These are phyloP conservation scores for Triticum timopheevii DNA, from an alignment of 176 grass and related monocot genomes.

Conservation along the genomic window DNA sequence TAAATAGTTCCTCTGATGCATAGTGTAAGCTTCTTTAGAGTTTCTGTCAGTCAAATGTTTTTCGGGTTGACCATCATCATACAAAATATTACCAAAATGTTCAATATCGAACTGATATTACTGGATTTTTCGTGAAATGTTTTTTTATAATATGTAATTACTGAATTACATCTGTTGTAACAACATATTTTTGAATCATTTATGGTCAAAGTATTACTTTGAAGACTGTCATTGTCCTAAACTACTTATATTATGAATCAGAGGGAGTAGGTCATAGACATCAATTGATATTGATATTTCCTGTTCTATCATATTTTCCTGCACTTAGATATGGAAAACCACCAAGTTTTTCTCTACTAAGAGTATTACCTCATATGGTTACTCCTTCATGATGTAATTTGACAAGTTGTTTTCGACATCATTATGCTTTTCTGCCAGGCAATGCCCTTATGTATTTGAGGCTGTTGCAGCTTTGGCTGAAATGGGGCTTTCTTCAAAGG, in stretches of 20 bases:
- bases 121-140: neutral
- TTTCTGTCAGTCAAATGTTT: neutral
- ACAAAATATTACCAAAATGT: neutral
- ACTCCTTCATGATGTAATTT: slow-evolving; percentile 5
- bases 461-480: slow-evolving; percentile 88
- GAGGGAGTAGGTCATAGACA: neutral
- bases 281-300: neutral
- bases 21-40: neutral
- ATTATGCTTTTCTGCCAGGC: slow-evolving; percentile 44
- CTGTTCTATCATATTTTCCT: too few relatives aligned
- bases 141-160: neutral
- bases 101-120: neutral
- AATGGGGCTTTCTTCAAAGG: slow-evolving; percentile 85
- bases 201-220: neutral
- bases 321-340: too few relatives aligned
- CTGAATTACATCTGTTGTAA: neutral
- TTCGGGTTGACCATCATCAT: neutral
- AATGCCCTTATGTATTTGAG: slow-evolving; percentile 88
- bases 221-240: neutral
- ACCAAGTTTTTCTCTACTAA: too few relatives aligned
- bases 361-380: neutral
- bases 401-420: slow-evolving; percentile 29
- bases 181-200: neutral
- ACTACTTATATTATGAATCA: neutral
- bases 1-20: neutral